Evolutionary conservation across 2,329 filamentous ascomycete species (phyloP).

Genomic region (Apiospora koreana): DNA sequence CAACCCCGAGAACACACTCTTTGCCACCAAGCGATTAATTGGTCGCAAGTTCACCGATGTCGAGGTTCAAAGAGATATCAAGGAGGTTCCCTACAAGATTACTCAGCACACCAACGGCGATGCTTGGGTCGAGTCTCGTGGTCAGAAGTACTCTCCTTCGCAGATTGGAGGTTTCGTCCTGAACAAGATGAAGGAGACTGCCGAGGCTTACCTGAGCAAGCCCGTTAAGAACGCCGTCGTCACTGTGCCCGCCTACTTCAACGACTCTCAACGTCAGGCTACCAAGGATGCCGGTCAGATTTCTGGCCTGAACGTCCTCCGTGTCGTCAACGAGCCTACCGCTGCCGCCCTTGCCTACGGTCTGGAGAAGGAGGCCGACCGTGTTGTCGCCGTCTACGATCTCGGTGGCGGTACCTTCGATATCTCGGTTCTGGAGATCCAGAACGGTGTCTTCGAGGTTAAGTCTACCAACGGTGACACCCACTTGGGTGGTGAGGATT

Average conservation of each 20-base stretch:
- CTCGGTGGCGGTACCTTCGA: slow-evolving; percentile 98
- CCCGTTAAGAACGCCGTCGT: slow-evolving; percentile 94
- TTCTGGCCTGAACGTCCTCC: slow-evolving; percentile 91
- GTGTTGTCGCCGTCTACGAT: slow-evolving; percentile 94
- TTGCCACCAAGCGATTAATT: slow-evolving; percentile 98
- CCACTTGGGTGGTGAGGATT: slow-evolving; percentile 97
- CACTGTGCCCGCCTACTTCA: slow-evolving; percentile 97
- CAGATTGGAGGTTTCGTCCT: slow-evolving; percentile 96
- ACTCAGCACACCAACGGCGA: slow-evolving; percentile 96
- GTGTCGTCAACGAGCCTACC: slow-evolving; percentile 97
- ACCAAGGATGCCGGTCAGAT: slow-evolving; percentile 99
- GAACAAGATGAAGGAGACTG: slow-evolving; percentile 99
- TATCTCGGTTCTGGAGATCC: slow-evolving; percentile 97
- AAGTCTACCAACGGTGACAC: slow-evolving; percentile 99
- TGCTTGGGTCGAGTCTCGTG: slow-evolving; percentile 91
- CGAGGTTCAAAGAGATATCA: slow-evolving; percentile 95
- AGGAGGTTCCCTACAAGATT: slow-evolving; percentile 98
- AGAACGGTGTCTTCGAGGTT: slow-evolving; percentile 97
- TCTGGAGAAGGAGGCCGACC: slow-evolving; percentile 90
- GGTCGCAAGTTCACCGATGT: slow-evolving; percentile 93
- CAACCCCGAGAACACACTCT: slow-evolving; percentile 97
- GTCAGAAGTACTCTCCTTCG: slow-evolving; percentile 96
- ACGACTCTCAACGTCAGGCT: slow-evolving; percentile 95
- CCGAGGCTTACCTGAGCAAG: slow-evolving; percentile 89
- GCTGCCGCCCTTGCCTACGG: slow-evolving; percentile 95